phyloP scores from a whole-genome alignment of 2,329 filamentous ascomycete species.

The Colletotrichum siamense region DNA sequence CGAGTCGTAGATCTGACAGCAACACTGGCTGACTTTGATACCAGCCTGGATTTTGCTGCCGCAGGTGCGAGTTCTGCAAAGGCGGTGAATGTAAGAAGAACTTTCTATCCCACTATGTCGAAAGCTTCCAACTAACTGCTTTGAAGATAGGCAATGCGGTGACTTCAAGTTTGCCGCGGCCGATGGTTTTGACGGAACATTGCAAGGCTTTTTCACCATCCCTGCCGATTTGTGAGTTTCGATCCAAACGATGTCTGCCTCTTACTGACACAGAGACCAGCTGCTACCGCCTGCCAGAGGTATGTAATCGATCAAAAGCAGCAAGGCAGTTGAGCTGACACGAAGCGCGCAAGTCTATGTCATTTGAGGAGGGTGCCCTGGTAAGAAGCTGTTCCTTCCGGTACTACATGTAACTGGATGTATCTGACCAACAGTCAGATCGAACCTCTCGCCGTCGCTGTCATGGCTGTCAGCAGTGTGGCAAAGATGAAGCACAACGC shows the following conservation, averaged over 20 bases:
- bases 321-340: background rate
- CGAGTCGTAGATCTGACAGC: background rate
- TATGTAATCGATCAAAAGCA: background rate
- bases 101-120: background rate
- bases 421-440: background rate
- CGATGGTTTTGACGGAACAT: background rate
- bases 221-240: background rate
- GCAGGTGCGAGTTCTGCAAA: background rate
- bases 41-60: background rate
- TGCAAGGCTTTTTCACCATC: background rate
- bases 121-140: background rate
- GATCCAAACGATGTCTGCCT: background rate
- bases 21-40: background rate
- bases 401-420: background rate
- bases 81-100: background rate
- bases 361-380: background rate
- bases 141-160: background rate
- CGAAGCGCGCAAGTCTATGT: background rate
- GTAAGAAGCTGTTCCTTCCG: background rate
- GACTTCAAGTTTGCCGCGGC: background rate
- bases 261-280: fast-evolving
- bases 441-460: background rate
- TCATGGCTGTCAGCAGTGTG: background rate
- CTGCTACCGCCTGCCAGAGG: background rate
- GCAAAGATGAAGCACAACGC: background rate